A percentile compares a stretch with the other conserved stretches of the same genome.
phyloP scores from a whole-genome alignment of 2,329 filamentous ascomycete species.

The Aphanoascus verrucosus region DNA sequence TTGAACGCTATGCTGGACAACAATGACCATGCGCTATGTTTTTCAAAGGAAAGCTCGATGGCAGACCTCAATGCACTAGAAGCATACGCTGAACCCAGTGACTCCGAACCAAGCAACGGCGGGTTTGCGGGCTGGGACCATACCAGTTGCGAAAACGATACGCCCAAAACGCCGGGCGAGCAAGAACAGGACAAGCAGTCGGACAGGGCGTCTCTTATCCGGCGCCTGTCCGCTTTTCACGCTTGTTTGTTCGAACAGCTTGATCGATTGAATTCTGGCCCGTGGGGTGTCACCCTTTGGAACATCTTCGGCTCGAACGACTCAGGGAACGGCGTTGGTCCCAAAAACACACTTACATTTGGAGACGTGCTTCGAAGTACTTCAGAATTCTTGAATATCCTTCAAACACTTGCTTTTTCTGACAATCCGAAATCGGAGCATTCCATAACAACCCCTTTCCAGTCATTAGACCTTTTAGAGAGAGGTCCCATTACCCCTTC shows the following conservation, averaged over 20 bases:
- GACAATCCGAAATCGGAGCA: neutral
- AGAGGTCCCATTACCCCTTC: neutral
- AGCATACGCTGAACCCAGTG: too few species aligned
- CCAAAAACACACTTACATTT: neutral
- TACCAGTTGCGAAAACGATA: too few species aligned
- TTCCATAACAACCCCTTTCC: neutral
- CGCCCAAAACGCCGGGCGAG: neutral
- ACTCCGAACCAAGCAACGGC: too few species aligned
- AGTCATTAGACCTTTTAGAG: neutral
- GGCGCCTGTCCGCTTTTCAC: neutral
- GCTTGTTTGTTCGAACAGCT: neutral
- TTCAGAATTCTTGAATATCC: neutral
- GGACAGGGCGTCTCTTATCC: neutral
- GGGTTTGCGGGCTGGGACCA: too few species aligned
- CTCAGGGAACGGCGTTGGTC: neutral
- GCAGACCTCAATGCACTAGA: neutral
- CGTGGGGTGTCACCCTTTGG: neutral
- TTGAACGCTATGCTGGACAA: neutral
- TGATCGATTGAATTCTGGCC: neutral
- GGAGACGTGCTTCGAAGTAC: conserved; percentile 2
- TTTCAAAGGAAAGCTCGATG: neutral
- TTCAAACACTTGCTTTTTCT: neutral
- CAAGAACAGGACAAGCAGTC: neutral
- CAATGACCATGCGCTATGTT: neutral
- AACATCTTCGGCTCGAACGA: neutral